These are phyloP conservation scores for Tribonema minus DNA, from an alignment of 108 stramenopile species.

Conservation along the genomic window DNA sequence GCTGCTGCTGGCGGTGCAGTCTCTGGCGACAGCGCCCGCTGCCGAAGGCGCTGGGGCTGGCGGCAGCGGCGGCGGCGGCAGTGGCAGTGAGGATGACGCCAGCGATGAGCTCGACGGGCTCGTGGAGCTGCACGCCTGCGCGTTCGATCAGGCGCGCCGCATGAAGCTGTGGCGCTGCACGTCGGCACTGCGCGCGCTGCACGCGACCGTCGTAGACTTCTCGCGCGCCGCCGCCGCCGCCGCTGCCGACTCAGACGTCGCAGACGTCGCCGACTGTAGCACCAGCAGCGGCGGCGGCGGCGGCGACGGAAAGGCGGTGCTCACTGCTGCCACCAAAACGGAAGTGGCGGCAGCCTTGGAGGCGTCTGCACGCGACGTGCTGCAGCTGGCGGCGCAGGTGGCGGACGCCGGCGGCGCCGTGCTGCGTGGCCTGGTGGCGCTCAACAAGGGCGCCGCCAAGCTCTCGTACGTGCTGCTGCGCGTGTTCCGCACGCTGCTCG, in stretches of 20 bases:
- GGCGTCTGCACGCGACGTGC: not conserved
- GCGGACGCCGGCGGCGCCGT: conserved; percentile 6
- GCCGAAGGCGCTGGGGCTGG: no score
- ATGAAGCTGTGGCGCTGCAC: conserved; percentile 23
- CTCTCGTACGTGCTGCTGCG: conserved; percentile 75
- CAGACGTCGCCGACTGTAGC: no score
- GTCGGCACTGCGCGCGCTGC: not conserved
- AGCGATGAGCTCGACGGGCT: not conserved
- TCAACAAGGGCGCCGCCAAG: conserved; percentile 62
- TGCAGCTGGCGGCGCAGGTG: conserved; percentile 14
- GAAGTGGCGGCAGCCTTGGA: no score
- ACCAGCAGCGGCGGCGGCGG: not conserved
- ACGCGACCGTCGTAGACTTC: not conserved
- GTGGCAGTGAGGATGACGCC: not conserved
- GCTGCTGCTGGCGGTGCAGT: conserved; percentile 12
- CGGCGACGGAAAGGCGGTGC: not conserved
- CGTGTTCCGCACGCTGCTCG: conserved; percentile 78
- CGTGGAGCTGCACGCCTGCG: not conserved
- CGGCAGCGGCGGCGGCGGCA: no score
- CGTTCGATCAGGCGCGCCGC: conserved; percentile 10
- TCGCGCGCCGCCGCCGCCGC: not conserved
- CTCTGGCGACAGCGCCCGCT: not conserved
- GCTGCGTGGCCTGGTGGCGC: conserved; percentile 2
- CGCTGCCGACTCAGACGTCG: no score
- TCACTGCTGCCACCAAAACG: no score